Conservation (phyloP, 768 basidiomycete species). For the Neoboletus magnificus region DNA sequence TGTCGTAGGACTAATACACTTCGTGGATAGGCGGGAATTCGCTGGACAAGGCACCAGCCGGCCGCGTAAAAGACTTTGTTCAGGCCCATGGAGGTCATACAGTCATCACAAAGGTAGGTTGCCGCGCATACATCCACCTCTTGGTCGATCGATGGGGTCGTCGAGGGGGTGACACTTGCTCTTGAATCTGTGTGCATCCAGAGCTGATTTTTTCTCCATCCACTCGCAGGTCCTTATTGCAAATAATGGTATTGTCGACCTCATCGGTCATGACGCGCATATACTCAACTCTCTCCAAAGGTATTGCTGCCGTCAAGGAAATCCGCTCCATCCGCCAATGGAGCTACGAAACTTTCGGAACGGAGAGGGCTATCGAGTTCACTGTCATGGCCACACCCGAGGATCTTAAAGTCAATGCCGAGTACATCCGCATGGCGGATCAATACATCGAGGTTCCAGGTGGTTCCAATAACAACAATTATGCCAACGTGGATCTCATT, state of each 20-base stretch:
- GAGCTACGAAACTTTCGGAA: conserved; percentile 99
- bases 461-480: conserved; percentile 98
- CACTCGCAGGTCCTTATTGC: conserved; percentile 85
- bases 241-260: conserved; percentile 73
- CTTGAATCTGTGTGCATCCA: neutral
- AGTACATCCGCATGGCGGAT: conserved; percentile 99
- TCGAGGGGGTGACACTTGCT: neutral
- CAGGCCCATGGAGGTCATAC: conserved; percentile 91
- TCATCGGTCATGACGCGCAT: conserved; percentile 7
- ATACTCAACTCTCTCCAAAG: conserved; percentile 39
- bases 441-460: conserved; percentile 98
- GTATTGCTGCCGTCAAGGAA: conserved; percentile 99
- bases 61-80: conserved; percentile 87
- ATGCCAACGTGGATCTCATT: conserved; percentile 98
- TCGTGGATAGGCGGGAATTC: conserved; percentile 81
- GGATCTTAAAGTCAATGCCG: conserved; percentile 97
- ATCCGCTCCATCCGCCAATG: conserved; percentile 98
- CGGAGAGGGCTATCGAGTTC: conserved; percentile 94
- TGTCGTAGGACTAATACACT: conserved; percentile 10
- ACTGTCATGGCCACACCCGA: conserved; percentile 99
- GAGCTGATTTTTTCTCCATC: conserved; percentile 6
- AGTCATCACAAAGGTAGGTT: conserved; percentile 93
- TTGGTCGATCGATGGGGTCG: conserved; percentile 3
- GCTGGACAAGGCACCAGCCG: conserved; percentile 75
- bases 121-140: conserved; percentile 14